phyloP scores from a whole-genome alignment of 2,329 filamentous ascomycete genomes.

The Monilinia polystroma region DNA sequence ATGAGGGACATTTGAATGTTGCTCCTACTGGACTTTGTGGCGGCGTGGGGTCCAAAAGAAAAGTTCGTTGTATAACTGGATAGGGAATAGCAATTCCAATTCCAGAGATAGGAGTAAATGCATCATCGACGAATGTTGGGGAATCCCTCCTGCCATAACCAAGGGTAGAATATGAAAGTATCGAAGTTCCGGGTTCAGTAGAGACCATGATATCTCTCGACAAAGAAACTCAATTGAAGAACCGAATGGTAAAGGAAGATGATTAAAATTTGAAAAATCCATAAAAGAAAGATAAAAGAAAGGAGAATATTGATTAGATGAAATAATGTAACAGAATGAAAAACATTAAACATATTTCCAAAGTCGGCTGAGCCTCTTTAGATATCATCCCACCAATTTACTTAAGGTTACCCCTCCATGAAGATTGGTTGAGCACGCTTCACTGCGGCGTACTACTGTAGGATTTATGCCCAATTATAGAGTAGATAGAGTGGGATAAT shows the following conservation, averaged over 20 bases:
- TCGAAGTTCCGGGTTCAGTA: slow-evolving; percentile 5
- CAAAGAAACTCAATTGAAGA: slow-evolving; percentile 3
- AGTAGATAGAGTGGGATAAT: slow-evolving; percentile 9
- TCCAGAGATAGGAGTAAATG: slow-evolving; percentile 10
- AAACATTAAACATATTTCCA: not conserved
- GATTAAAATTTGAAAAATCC: not conserved
- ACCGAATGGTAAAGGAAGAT: not conserved
- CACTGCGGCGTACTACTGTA: slow-evolving; percentile 6
- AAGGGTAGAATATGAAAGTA: slow-evolving; percentile 14
- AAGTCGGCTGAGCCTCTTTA: slow-evolving; percentile 13
- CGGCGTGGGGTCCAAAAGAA: slow-evolving; percentile 18
- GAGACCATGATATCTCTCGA: slow-evolving; percentile 18
- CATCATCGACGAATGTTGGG: slow-evolving; percentile 9
- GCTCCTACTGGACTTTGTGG: slow-evolving; percentile 11
- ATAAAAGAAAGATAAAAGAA: slow-evolving; percentile 3
- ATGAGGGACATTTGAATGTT: slow-evolving; percentile 10
- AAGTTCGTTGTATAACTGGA: slow-evolving; percentile 12
- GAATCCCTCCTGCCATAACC: slow-evolving; percentile 11
- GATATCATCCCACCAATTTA: slow-evolving; percentile 10
- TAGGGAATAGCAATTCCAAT: slow-evolving; percentile 12
- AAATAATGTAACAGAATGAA: not conserved
- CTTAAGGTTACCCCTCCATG: slow-evolving; percentile 6
- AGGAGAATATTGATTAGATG: not conserved
- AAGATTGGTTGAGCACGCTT: slow-evolving; percentile 17
- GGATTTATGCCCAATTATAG: slow-evolving; percentile 16